Evolutionary conservation across 768 basidiomycete genomes (phyloP).

Genomic region (Mycena rebaudengoi): DNA sequence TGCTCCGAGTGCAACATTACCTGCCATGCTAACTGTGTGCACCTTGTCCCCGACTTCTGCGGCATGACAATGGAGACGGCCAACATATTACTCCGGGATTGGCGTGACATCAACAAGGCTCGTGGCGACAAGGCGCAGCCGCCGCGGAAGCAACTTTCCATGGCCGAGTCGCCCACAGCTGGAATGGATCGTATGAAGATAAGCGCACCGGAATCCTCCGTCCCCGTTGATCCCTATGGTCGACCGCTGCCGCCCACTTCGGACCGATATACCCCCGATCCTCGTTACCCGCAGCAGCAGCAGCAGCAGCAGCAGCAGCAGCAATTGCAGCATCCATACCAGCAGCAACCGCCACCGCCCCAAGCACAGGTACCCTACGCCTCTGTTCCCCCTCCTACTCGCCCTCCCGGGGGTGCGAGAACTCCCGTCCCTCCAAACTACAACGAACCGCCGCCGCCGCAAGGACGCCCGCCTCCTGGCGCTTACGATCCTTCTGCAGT

Average conservation of each 20-base stretch:
- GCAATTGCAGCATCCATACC: slow-evolving; percentile 39
- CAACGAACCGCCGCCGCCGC: slow-evolving; percentile 45
- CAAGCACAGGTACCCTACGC: slow-evolving; percentile 39
- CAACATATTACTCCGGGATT: slow-evolving; percentile 88
- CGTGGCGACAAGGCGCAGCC: slow-evolving; percentile 61
- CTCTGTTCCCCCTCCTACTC: slow-evolving; percentile 38
- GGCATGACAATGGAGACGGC: slow-evolving; percentile 99
- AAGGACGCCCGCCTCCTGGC: slow-evolving; percentile 37
- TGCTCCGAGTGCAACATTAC: slow-evolving; percentile 97
- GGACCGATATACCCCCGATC: slow-evolving; percentile 51
- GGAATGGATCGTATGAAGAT: slow-evolving; percentile 59
- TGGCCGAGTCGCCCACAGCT: slow-evolving; percentile 38
- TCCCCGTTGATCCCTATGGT: slow-evolving; percentile 47
- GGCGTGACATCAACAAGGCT: slow-evolving; percentile 87
- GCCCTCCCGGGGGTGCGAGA: slow-evolving; percentile 54
- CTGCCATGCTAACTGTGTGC: slow-evolving; percentile 96
- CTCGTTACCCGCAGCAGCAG: slow-evolving; percentile 47
- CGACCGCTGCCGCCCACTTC: slow-evolving; percentile 48
- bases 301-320: slow-evolving; percentile 41
- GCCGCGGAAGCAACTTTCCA: slow-evolving; percentile 44
- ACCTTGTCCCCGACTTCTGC: slow-evolving; percentile 98
- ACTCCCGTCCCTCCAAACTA: slow-evolving; percentile 55
- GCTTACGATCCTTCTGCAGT: slow-evolving; percentile 42
- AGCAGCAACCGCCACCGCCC: slow-evolving; percentile 30
- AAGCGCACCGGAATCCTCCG: slow-evolving; percentile 45